Evolutionary conservation across 164 flowering plant species (phyloP), one percentile per base, ranked within the genome.

Genomic region (Stephania japonica): DNA sequence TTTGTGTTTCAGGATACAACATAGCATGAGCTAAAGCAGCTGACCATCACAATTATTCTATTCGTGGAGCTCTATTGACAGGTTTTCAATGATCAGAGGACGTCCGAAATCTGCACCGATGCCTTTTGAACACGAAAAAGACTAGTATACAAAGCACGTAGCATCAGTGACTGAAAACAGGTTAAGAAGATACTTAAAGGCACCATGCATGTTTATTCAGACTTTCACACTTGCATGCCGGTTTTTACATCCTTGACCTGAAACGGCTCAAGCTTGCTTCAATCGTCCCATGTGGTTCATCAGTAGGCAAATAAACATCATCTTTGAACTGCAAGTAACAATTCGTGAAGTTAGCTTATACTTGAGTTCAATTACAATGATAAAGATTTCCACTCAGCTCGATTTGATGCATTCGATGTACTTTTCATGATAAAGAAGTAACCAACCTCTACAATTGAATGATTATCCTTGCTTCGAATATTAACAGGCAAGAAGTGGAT

Each of bases 221-320:
- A 59, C 8, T n/a, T n/a, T 19, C 64, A 59, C 5, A 19, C 64
- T 59, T 21, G 24, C 19, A 19, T n/a, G 23, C 56, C 21, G 68
- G 74, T 65, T 64, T 75, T 78, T 86, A 95, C 87, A 95, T 80
- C 85, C 80, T 95, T 24, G 96, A 88, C 73, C 65, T 24, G 67
- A 82, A 27, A 69, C 98, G 94, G 83, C 87, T 88, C 81, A 93
- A 76, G 76, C 81, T 88, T 23, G 99, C 99, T 85, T 93, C 87
- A 68, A 93, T 96, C 18, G 99, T 79, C 82, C 99, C 98, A 78
- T 96, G 99, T 50, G 99, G 99, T 79, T 96, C 99, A 62, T 89
- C 97, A 5, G 97, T 96, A 42, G 99, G 99, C 61, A 85, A 65
- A 74, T 81, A 96, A 2, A 96, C 99, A 83, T 93, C 99, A 78